These are phyloP conservation scores for Tetracladium setigerum DNA, from an alignment of 495 filamentous ascomycete genomes.

Conservation along the genomic window DNA sequence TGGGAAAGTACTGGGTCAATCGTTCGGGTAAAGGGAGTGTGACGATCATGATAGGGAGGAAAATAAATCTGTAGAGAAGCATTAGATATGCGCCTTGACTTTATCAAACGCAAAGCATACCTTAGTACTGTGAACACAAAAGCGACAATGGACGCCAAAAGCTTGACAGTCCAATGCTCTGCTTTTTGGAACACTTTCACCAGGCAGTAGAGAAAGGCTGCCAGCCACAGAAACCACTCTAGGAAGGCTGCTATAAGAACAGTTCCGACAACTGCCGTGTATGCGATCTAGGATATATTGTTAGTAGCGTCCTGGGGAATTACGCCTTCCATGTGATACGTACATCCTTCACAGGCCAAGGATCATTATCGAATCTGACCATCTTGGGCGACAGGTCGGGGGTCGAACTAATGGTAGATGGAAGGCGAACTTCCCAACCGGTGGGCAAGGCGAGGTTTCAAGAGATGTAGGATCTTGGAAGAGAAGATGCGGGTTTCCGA, in stretches of 20 bases:
- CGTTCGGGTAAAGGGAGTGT: constrained; percentile 77
- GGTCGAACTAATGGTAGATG: background rate
- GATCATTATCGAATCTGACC: constrained; percentile 29
- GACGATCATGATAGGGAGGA: constrained; percentile 90
- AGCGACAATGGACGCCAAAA: constrained; percentile 70
- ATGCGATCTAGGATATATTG: constrained; percentile 52
- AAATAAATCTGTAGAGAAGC: constrained; percentile 55
- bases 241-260: constrained; percentile 80
- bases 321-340: constrained; percentile 18
- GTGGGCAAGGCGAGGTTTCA: background rate
- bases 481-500: background rate
- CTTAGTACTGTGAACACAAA: constrained; percentile 65
- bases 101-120: constrained; percentile 35
- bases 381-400: constrained; percentile 23
- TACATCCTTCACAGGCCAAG: constrained; percentile 64
- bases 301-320: constrained; percentile 11
- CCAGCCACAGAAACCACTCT: constrained; percentile 93
- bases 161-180: constrained; percentile 71
- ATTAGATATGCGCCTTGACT: constrained; percentile 4
- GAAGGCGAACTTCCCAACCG: background rate
- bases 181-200: constrained; percentile 86
- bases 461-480: constrained; percentile 10
- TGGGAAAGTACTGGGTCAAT: constrained; percentile 64
- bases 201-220: constrained; percentile 87
- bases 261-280: constrained; percentile 72